Conservation (phyloP, 768 basidiomycete species). For the Termitomyces titanicus region DNA sequence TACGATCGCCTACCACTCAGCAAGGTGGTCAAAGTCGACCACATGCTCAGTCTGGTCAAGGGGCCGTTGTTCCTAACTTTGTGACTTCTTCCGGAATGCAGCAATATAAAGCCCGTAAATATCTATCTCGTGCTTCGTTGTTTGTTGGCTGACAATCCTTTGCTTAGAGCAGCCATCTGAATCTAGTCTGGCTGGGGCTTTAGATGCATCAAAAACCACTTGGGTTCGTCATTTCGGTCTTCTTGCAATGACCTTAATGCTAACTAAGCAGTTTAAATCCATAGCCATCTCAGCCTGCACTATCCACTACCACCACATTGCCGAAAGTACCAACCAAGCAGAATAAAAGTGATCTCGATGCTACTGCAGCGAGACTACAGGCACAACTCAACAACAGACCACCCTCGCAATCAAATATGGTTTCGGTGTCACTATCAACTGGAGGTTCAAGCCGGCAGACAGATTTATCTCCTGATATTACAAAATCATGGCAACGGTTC, state of each 20-base stretch:
- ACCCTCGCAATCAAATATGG: neutral
- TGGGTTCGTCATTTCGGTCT: neutral
- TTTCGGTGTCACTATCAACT: neutral
- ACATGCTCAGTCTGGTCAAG: neutral
- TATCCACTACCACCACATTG: neutral
- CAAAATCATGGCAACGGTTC: neutral
- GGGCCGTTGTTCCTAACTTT: slow-evolving; percentile 5
- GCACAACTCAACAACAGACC: neutral
- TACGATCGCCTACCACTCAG: neutral
- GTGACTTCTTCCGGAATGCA: neutral
- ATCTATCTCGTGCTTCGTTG: neutral
- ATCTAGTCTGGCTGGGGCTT: slow-evolving; percentile 4
- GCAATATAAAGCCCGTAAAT: slow-evolving; percentile 1
- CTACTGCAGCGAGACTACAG: neutral
- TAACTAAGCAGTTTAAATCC: neutral
- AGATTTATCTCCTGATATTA: neutral
- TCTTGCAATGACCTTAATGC: neutral
- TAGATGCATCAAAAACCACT: neutral
- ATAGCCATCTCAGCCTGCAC: neutral
- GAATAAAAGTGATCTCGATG: neutral
- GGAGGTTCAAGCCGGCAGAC: neutral
- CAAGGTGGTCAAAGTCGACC: neutral
- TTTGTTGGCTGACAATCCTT: neutral
- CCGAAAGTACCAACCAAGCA: neutral
- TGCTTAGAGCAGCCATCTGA: neutral